Evolutionary conservation across 768 basidiomycete species (phyloP).

Genomic region (Mrakia gelida): DNA sequence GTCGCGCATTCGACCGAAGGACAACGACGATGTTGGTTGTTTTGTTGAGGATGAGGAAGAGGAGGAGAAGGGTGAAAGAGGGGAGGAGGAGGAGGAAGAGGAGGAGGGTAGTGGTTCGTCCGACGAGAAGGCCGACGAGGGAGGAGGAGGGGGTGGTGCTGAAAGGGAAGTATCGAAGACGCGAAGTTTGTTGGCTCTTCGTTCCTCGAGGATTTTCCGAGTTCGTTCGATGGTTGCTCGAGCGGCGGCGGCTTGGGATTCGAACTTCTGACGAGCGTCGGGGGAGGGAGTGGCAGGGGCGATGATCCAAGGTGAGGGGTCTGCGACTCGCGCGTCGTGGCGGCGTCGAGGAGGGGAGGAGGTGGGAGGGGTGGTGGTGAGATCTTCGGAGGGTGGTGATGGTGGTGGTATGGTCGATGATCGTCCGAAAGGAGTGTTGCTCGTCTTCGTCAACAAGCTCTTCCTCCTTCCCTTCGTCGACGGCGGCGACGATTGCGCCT

Average conservation of each 20-base stretch:
- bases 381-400: neutral
- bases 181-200: neutral
- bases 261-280: neutral
- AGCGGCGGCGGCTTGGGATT: neutral
- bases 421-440: neutral
- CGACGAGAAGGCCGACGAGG: no score
- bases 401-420: neutral
- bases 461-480: neutral
- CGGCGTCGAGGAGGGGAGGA: neutral
- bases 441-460: no score
- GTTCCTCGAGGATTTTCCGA: neutral
- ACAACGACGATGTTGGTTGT: no score
- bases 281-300: neutral
- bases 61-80: no score
- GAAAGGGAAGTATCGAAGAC: neutral
- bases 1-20: no score
- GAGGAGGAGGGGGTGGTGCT: neutral
- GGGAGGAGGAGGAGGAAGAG: no score
- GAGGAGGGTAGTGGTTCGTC: no score
- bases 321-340: neutral
- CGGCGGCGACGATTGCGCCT: neutral
- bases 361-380: neutral
- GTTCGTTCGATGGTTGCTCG: neutral
- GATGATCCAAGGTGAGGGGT: neutral
- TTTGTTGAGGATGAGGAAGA: no score